Conservation (phyloP, 345 rosid species). For the Brassica juncea region DNA sequence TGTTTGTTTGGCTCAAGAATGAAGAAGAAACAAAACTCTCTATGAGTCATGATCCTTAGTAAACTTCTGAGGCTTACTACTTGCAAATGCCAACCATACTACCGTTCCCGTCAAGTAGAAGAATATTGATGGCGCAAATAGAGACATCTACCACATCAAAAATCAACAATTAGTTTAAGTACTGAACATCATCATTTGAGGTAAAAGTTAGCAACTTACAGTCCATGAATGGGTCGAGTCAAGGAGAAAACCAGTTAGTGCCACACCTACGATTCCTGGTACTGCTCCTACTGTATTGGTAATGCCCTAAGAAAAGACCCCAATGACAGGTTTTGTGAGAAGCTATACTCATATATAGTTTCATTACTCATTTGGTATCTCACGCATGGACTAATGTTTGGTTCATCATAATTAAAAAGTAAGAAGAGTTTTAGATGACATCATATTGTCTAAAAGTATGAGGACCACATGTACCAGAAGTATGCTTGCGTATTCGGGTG, state of each 20-base stretch:
- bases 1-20: not conserved
- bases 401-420: not conserved
- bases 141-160: conserved; percentile 51
- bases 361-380: not conserved
- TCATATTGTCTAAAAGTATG: not conserved
- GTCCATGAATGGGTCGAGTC: conserved; percentile 96
- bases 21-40: conserved; percentile 14
- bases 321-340: not conserved
- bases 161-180: not conserved
- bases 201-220: conserved; percentile 54
- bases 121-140: conserved; percentile 88
- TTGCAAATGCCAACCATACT: conserved; percentile 85
- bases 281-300: conserved; percentile 91
- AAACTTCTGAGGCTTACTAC: conserved; percentile 84
- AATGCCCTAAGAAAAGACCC: conserved; percentile 56
- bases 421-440: not conserved
- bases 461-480: conserved; percentile 56
- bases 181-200: not conserved
- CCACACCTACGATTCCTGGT: conserved; percentile 90
- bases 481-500: conserved; percentile 92
- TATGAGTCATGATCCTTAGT: conserved; percentile 43
- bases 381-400: not conserved
- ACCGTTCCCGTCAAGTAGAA: conserved; percentile 89
- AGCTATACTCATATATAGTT: not conserved
- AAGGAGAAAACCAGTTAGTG: conserved; percentile 87